Evolutionary conservation across 1,284 basidiomycete species (phyloP), one percentile per base, ranked within the genome.

Genomic region (Acaromyces ingoldii): DNA sequence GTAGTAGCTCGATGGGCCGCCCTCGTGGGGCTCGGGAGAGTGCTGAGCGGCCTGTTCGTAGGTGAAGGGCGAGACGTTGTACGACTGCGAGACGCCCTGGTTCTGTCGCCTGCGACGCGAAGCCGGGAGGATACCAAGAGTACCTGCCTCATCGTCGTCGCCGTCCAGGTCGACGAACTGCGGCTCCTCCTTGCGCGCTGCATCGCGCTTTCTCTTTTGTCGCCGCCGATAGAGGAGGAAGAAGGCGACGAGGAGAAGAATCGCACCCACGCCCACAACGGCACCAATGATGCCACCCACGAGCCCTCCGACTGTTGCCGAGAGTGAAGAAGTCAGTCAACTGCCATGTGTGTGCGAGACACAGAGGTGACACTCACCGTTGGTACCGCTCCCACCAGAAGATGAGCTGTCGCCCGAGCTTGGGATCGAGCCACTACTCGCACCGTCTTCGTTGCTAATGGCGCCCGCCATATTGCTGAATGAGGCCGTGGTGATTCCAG

Each of bases 281-380:
- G 61, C 65, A 41, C 65, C 65, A 29, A 67, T 66, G 7, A 63
- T 60, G 6, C 65, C 65, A 44, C 65, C 65, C 13, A 65, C 62
- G 13, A 67, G 63, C 3, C 60, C 63, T 17, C 63, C 65, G 1
- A 52, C 34, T 21, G 40, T n/a, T n/a, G n/a, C n/a, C n/a, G 41
- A 15, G 48, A 38, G 3, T 29, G 24, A 1, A 49, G 17, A 40
- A 40, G 38, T 13, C 21, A 40, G 29, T 26, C 25, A 45, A 25
- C 11, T 38, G 1, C 45, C 5, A 17, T 11, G 22, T 6, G 28
- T 44, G 13, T 17, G 42, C 31, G 19, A 44, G 19, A 17, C 15
- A 11, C 28, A 17, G 45, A 1, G 30, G 11, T 33, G 22, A 13
- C 13, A 17, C 30, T 31, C 28, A 26, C 42, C 55, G 30, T 45